Evolutionary conservation across 176 grass and related monocot genomes (phyloP).

Genomic region (Metroxylon sagu): DNA sequence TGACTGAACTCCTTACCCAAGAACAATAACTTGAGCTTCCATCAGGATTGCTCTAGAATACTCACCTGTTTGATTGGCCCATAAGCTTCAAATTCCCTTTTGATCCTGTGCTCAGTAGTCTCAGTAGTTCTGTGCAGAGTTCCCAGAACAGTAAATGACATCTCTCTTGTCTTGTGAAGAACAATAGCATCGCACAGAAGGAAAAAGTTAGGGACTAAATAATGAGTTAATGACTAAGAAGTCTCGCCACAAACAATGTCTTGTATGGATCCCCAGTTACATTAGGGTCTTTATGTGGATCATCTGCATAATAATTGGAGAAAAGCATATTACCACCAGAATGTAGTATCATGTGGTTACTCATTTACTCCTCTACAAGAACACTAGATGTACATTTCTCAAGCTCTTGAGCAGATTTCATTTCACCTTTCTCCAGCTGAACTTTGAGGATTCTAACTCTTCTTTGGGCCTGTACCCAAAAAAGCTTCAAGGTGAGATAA

Average conservation of each 20-base stretch:
- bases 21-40: slow-evolving; percentile 43
- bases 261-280: slow-evolving; percentile 73
- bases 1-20: slow-evolving; percentile 50
- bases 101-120: slow-evolving; percentile 53
- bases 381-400: slow-evolving; percentile 40
- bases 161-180: too few species aligned
- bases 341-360: too few species aligned
- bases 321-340: too few species aligned
- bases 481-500: background rate
- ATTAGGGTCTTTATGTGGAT: slow-evolving; percentile 56
- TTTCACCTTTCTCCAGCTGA: slow-evolving; percentile 66
- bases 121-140: slow-evolving; percentile 44
- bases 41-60: slow-evolving; percentile 28
- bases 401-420: slow-evolving; percentile 58
- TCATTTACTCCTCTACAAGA: background rate
- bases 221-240: slow-evolving; percentile 35
- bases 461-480: slow-evolving; percentile 42
- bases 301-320: slow-evolving; percentile 31
- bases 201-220: background rate
- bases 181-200: too few species aligned
- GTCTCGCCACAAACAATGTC: slow-evolving; percentile 60
- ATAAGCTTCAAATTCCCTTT: slow-evolving; percentile 83
- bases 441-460: slow-evolving; percentile 48
- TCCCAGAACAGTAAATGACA: too few species aligned
- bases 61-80: slow-evolving; percentile 86